Percentiles rank a stretch among this genome's conserved stretches.
phyloP scores from a whole-genome alignment of 257 asterid species.

The Mitragyna speciosa region DNA sequence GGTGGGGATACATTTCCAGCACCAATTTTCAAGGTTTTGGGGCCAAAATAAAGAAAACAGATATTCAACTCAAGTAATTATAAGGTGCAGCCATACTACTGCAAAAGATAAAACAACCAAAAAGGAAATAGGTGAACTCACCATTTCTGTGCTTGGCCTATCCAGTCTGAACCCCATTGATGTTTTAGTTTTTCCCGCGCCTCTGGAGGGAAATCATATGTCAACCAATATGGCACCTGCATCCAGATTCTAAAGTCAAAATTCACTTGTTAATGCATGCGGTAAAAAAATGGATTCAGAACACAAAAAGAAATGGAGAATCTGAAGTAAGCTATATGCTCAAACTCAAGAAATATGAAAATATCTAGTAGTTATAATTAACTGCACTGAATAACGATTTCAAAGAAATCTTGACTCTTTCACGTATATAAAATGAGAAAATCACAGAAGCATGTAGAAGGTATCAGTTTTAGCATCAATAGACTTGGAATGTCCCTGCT shows the following conservation, averaged over 20 bases:
- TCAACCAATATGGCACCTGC: conserved; percentile 91
- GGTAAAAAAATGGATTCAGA: conserved; percentile 5
- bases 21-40: background rate
- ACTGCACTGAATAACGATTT: background rate
- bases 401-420: background rate
- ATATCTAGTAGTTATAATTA: background rate
- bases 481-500: background rate
- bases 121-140: conserved; percentile 30
- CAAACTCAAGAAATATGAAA: background rate
- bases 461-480: background rate
- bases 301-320: conserved; percentile 1
- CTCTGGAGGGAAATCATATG: conserved; percentile 90
- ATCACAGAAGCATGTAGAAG: background rate
- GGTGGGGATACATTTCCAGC: background rate
- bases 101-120: background rate
- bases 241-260: conserved; percentile 20
- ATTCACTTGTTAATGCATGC: conserved; percentile 15
- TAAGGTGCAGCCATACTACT: background rate
- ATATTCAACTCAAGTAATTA: background rate
- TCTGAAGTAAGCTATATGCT: background rate
- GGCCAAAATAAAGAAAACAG: background rate
- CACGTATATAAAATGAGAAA: too few relatives aligned
- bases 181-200: conserved; percentile 71
- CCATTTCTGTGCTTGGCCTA: conserved; percentile 99
- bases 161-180: conserved; percentile 98